These are phyloP conservation scores for Tuber brumale DNA, from an alignment of 495 filamentous ascomycete genomes.

Conservation along the genomic window DNA sequence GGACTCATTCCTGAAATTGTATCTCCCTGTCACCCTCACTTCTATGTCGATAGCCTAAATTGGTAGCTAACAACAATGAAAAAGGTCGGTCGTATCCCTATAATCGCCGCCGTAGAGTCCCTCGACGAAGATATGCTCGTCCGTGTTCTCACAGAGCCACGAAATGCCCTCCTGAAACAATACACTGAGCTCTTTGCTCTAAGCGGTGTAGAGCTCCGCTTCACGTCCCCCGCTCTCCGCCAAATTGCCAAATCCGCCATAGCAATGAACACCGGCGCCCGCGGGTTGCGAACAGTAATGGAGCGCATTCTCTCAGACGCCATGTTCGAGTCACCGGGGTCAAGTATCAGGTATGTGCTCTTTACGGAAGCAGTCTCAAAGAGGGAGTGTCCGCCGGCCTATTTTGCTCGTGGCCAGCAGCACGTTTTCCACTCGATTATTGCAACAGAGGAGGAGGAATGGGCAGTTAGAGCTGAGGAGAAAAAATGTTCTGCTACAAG, in stretches of 20 bases:
- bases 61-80: slow-evolving; percentile 34
- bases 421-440: slow-evolving; percentile 55
- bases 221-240: slow-evolving; percentile 70
- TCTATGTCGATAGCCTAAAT: neutral
- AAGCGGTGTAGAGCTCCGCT: slow-evolving; percentile 71
- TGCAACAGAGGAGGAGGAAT: slow-evolving; percentile 58
- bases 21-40: neutral
- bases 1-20: slow-evolving; percentile 94
- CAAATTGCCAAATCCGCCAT: slow-evolving; percentile 69
- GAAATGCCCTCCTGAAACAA: slow-evolving; percentile 77
- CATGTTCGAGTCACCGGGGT: slow-evolving; percentile 83
- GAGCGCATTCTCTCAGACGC: slow-evolving; percentile 78
- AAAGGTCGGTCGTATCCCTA: slow-evolving; percentile 66
- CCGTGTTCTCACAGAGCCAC: slow-evolving; percentile 83
- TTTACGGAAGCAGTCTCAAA: slow-evolving; percentile 69
- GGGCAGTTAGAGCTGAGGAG: slow-evolving; percentile 48
- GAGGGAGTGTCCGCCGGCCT: slow-evolving; percentile 56
- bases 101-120: slow-evolving; percentile 74
- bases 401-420: slow-evolving; percentile 57
- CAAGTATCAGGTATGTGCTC: slow-evolving; percentile 61
- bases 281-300: slow-evolving; percentile 81
- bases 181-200: slow-evolving; percentile 80
- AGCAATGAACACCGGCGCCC: slow-evolving; percentile 75
- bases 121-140: slow-evolving; percentile 72
- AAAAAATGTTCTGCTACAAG: slow-evolving; percentile 42